Evolutionary conservation across 352 stramenopile species (phyloP), one percentile per base, ranked within the genome.

Genomic region (Phytopythium litorale): DNA sequence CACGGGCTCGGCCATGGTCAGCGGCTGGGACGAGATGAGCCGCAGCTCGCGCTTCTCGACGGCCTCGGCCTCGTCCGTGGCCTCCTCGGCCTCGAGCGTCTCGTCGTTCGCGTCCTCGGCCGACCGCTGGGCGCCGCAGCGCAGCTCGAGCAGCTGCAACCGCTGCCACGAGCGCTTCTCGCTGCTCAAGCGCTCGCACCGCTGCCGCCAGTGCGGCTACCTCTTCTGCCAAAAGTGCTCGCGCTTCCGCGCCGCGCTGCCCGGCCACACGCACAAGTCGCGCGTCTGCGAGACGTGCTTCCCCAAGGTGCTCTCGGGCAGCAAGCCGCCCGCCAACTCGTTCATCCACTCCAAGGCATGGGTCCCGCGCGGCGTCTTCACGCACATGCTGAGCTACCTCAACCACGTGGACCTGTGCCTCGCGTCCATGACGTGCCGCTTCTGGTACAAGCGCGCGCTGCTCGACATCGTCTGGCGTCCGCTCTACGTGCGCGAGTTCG

Each of bases 291-390:
- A 92, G 66, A 84, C 71, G 60, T 95, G 87, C 64, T 92, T 95
- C 63, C 86, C 87, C 59, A 92, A 94, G 69, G 84, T 91, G 37
- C 68, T 95, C 13, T 84, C 81, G 5, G 79, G 78, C 56, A 89
- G 76, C 56, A 79, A 85, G 35, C 79, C 80, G 35, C 84, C 87
- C 0, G 78, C 87, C 60, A 95, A 95, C 58, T 88, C 82, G 57
- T 95, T 95, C 56, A 90, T 95, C 63, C 83, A 92, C 66, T 84
- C 84, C 43, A 93, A 93, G 65, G 87, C 83, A 6, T 95, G 85
- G 83, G 87, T 94, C 37, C 84, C 87, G 33, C 79, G 87, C 19
- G 87, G 87, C 42, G 82, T 95, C 28, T 95, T 95, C 68, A 81
- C 87, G 42, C 83, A 92, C 65, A 95, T 95, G 87, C 68, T 94